A percentile compares a stretch with the other conserved stretches of the same genome.
These are phyloP conservation scores for Rhynchospora tenuis DNA, from an alignment of 176 grass and related monocot species.

Conservation along the genomic window DNA sequence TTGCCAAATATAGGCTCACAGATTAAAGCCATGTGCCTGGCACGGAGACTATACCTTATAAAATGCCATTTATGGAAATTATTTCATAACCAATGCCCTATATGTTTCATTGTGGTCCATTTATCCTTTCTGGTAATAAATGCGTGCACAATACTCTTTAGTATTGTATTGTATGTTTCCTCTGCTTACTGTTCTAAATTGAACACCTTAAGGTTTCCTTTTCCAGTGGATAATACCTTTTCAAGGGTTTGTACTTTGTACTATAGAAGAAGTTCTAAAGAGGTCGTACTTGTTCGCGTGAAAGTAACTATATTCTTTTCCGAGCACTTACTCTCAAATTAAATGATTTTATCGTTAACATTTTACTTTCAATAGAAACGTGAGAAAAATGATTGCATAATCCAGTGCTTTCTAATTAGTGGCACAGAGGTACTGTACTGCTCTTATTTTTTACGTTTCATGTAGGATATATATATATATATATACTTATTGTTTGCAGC, in stretches of 20 bases:
- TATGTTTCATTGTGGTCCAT: constrained; percentile 10
- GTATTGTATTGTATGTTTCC: background rate
- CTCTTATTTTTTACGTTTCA: background rate
- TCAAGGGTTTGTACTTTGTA: background rate
- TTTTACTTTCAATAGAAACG: background rate
- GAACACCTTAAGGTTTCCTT: background rate
- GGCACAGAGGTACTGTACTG: too few relatives aligned
- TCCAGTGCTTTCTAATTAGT: too few relatives aligned
- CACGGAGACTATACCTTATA: background rate
- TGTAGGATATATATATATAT: too few relatives aligned
- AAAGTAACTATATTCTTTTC: background rate
- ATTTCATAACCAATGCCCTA: background rate
- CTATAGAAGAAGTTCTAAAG: background rate
- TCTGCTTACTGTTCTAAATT: background rate
- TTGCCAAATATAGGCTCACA: constrained; percentile 9
- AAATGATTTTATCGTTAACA: background rate
- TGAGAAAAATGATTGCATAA: background rate
- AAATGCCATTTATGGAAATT: constrained; percentile 16
- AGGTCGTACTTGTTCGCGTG: background rate
- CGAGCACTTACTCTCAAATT: background rate
- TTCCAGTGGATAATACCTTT: background rate
- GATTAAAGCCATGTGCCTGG: background rate
- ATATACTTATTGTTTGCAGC: background rate
- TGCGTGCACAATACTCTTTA: background rate
- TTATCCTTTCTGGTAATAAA: background rate